Evolutionary conservation across 257 asterid species (phyloP).

Genomic region (Ligustrum vulgare): DNA sequence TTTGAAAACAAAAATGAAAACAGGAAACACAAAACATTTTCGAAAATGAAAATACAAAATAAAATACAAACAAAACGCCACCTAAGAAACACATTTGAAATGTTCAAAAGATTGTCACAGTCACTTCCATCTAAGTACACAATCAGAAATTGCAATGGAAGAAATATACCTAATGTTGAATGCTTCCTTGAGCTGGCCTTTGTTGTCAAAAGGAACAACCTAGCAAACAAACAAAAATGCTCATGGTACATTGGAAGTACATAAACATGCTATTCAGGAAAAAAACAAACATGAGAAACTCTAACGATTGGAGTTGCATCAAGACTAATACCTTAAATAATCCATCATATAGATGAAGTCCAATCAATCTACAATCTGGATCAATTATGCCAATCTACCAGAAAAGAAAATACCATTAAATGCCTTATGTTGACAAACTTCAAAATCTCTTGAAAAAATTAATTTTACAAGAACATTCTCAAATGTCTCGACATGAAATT

Average conservation of each 20-base stretch:
- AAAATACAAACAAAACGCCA: too few species aligned
- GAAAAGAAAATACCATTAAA: conserved; percentile 16
- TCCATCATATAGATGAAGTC: conserved; percentile 88
- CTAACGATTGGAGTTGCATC: conserved; percentile 8
- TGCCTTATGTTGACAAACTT: conserved; percentile 12
- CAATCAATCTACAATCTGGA: conserved; percentile 88
- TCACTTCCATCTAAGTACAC: conserved; percentile 2
- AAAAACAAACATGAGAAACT: neutral
- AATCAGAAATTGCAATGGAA: neutral
- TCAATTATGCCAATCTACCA: conserved; percentile 82
- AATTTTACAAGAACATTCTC: neutral
- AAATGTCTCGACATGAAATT: conserved; percentile 14
- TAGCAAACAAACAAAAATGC: conserved; percentile 26
- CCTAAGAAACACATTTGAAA: neutral
- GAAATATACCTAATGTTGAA: conserved; percentile 73
- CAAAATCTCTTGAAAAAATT: conserved; percentile 3
- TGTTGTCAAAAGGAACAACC: conserved; percentile 93
- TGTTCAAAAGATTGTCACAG: neutral
- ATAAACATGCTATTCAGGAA: neutral
- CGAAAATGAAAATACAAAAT: too few species aligned
- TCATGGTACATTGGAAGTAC: conserved; percentile 1
- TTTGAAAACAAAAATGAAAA: too few species aligned
- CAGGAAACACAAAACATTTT: too few species aligned
- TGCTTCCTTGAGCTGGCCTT: conserved; percentile 92
- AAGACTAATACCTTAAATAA: conserved; percentile 63